These are phyloP conservation scores for Aspergillus sp. DNA, from an alignment of 2,329 filamentous ascomycete species.

Conservation along the genomic window DNA sequence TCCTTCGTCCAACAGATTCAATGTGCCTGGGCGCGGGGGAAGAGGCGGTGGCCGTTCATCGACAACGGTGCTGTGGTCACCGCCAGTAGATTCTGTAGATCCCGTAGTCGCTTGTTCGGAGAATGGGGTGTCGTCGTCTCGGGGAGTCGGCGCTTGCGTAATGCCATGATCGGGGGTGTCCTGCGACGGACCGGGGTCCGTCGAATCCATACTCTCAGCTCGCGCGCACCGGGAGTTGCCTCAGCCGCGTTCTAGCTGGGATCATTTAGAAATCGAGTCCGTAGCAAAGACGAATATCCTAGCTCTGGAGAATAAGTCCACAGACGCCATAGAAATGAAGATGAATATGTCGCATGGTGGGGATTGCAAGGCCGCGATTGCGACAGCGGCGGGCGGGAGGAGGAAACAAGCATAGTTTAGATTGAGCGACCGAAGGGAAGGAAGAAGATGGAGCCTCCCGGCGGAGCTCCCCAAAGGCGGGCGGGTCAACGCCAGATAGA, in stretches of 20 bases:
- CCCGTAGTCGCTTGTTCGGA: conserved; percentile 6
- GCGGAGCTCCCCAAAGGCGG: conserved; percentile 4
- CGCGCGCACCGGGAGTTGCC: conserved; percentile 14
- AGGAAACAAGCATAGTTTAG: not conserved
- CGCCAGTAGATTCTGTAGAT: conserved; percentile 18
- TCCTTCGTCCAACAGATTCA: conserved; percentile 39
- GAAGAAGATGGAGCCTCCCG: conserved; percentile 1
- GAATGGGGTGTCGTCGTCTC: conserved; percentile 11
- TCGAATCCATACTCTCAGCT: conserved; percentile 15
- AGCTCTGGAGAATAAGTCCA: not conserved
- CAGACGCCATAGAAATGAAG: not conserved
- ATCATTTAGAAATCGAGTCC: not conserved
- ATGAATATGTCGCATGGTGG: not conserved
- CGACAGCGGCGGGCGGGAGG: not conserved
- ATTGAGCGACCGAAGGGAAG: not conserved
- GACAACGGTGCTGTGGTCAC: conserved; percentile 26
- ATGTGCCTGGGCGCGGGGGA: conserved; percentile 48
- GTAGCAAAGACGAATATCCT: not conserved
- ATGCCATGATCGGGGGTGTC: conserved; percentile 4
- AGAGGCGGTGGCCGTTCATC: conserved; percentile 47
- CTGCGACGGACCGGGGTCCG: conserved; percentile 10
- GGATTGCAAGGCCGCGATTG: not conserved
- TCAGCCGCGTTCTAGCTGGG: not conserved
- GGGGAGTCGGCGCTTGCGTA: not conserved
- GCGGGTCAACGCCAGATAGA: conserved; percentile 7